Base-by-base conservation (phyloP, 1,284 basidiomycete genomes). In the Anthracocystis panici-leucophaei region DNA sequence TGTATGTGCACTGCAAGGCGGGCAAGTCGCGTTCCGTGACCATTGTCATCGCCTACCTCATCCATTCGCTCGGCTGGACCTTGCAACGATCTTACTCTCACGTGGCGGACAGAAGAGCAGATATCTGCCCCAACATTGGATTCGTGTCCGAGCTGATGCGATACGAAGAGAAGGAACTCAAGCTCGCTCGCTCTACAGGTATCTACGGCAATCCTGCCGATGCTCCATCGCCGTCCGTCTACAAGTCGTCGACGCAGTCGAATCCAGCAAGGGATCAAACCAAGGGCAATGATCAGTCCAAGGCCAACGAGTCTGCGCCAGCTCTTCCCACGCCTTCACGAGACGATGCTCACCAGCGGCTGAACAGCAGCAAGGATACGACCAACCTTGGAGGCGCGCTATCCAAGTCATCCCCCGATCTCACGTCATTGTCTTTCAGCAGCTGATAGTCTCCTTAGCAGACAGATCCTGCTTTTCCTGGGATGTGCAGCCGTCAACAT, bases 71-170 rank as follows among this genome's bases (percentile, higher is more conserved):
- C 81, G 93, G 94, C 78, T 97, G 95, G 95, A 92, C 94, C 9
- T 89, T 98, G 53, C 92, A 93, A 31, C 91, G 91, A 55, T 93
- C 95, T 0, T 98, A 97, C 84, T 88, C 91, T 1, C 95, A 94
- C 83, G 95, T 98, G 23, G 89, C 93, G 44, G 94, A 95, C 80
- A 90, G 94, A 10, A 90, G 96, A 50, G 92, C 92, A 75, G 93
- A 92, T 75, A 95, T 97, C 77, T 94, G 92, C n/a, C 95, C 96
- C 10, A 98, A 98, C 85, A 97, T 99, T 76, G 95, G 95, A 7
- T 98, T 98, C 85, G 93, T 98, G 35, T 94, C 93, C 14, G 95
- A 97, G 86, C 89, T 98, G 46, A 97, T 98, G 94, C 92, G 91
- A 53, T 97, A 94, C 82, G 95, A 98, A 86, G 93, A 96, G 83